phyloP scores from a whole-genome alignment of 2,329 filamentous ascomycete genomes.

The Cordyceps tenuipes region DNA sequence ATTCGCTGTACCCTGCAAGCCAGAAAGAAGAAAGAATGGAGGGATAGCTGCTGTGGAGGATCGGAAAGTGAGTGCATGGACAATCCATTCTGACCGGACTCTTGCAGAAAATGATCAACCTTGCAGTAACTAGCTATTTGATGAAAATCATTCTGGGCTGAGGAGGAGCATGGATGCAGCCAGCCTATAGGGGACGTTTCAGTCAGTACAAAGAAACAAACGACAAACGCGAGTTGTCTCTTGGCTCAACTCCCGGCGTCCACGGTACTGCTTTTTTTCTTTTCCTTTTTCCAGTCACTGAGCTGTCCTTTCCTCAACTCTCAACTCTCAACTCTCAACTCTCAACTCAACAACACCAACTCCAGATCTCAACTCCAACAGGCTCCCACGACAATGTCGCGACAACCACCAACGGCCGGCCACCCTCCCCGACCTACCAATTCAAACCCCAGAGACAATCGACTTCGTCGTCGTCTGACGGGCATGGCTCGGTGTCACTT shows the following conservation, averaged over 20 bases:
- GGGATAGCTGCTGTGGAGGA: not conserved
- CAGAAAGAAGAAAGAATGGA: not conserved
- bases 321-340: too few species aligned
- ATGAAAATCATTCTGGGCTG: too few species aligned
- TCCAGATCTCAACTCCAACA: not conserved
- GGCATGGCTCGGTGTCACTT: conserved; percentile 10
- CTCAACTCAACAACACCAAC: not conserved
- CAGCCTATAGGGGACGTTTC: not conserved
- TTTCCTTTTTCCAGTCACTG: too few species aligned
- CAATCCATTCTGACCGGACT: too few species aligned
- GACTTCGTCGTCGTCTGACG: conserved; percentile 10
- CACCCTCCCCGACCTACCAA: not conserved
- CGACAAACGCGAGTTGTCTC: not conserved
- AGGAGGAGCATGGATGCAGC: not conserved
- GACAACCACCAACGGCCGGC: not conserved
- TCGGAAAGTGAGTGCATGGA: not conserved
- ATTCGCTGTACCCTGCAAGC: not conserved
- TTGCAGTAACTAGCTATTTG: too few species aligned
- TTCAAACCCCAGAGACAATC: not conserved
- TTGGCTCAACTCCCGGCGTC: too few species aligned
- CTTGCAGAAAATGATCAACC: too few species aligned
- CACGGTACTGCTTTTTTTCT: too few species aligned
- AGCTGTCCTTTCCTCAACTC: too few species aligned
- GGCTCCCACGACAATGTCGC: not conserved
- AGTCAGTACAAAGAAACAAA: not conserved